Base-by-base conservation (phyloP, 2,329 filamentous ascomycete species). In the Alternaria alternata region DNA sequence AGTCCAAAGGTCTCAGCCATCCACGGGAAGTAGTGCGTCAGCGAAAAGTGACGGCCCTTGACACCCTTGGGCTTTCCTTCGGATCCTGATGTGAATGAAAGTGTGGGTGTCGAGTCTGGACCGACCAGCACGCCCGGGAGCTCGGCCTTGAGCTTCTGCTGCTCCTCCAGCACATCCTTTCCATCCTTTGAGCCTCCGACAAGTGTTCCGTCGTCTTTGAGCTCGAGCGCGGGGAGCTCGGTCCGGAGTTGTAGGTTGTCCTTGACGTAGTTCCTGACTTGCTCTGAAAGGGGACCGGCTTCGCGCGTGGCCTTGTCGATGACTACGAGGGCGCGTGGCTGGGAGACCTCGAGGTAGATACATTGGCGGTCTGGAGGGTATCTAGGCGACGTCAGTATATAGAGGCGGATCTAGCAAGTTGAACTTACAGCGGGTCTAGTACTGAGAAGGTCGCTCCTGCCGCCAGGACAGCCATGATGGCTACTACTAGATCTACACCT, bases 1-100 rank as follows among this genome's bases (percentile, higher is more conserved):
- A 96, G 84, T 49, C 88, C 83, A 77, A 98, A 98, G 2, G 83
- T 88, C 79, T 95, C 82, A 0, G 92, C 88, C 94, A 98, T 98
- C 94, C 93, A 98, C 20, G 89, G 88, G 74, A 94, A 96, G 81
- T 97, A 98, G 70, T 91, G 89, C 1, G 93, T 87, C 62, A 98
- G 82, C 51, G 88, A 91, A 81, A 91, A 98, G 79, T 98, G 94
- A 14, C 94, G 87, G 1, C 94, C 94, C 57, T 89, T 85, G 12
- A 98, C 94, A 68, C 93, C 93, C 82, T 96, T 97, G 34, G 93
- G 93, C 66, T 87, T 84, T 46, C 91, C 92, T 80, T 96, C 92
- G 1, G 84, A 87, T 5, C 93, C 93, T 28, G 81, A 84, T 24
- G 83, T 85, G 70, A 85, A 85, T 12, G 80, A 82, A 1, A 97